A percentile compares a stretch with the other conserved stretches of the same genome.
These are phyloP conservation scores for Tetrahymena thermophila DNA, from an alignment of 73 alveolate species.

Conservation along the genomic window DNA sequence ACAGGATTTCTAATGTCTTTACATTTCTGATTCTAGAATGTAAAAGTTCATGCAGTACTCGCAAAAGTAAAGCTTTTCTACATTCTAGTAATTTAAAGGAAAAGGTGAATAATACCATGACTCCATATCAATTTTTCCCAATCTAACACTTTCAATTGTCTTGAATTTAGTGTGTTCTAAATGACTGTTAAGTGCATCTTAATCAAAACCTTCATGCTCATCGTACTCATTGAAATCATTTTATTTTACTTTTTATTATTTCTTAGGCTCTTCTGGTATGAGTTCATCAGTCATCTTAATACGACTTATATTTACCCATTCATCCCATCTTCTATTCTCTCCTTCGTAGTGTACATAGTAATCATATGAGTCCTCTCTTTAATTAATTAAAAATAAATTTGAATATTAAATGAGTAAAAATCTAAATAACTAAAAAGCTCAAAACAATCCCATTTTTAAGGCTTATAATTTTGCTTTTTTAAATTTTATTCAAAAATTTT, in stretches of 20 bases:
- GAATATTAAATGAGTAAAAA: background rate
- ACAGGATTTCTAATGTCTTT: conserved; percentile 65
- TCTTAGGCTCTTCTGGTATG: conserved; percentile 39
- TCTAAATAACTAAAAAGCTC: background rate
- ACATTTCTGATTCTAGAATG: conserved; percentile 55
- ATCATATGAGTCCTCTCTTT: conserved; percentile 20
- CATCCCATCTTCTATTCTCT: conserved; percentile 86
- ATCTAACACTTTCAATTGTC: conserved; percentile 68
- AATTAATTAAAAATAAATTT: background rate
- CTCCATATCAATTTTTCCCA: conserved; percentile 76
- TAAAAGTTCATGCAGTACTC: conserved; percentile 65
- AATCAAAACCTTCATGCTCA: conserved; percentile 83
- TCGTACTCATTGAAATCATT: conserved; percentile 54
- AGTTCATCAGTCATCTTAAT: conserved; percentile 33
- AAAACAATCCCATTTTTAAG: no score
- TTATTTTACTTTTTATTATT: background rate
- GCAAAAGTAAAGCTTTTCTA: conserved; percentile 77
- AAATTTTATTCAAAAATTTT: no score
- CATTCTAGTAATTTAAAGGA: conserved; percentile 85
- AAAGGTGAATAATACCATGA: conserved; percentile 96
- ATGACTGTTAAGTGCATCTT: conserved; percentile 55
- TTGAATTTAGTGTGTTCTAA: conserved; percentile 82
- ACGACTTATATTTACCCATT: conserved; percentile 64
- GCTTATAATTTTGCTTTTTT: no score
- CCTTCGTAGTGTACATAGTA: conserved; percentile 84